Evolutionary conservation across 2,329 filamentous ascomycete species (phyloP).

Genomic region (Fusarium sp.): DNA sequence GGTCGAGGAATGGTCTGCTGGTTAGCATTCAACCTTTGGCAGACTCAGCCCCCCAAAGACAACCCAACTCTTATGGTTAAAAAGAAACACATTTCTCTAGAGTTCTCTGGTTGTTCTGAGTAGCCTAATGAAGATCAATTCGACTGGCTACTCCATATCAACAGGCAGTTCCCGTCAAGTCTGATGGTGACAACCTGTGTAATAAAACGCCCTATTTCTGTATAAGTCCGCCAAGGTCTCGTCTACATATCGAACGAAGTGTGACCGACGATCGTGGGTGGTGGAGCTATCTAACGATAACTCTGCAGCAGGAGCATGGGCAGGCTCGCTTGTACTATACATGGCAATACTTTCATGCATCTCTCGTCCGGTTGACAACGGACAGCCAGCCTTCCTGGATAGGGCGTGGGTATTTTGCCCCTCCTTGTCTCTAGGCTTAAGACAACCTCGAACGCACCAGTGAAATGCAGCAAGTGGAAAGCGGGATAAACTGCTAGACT

Average conservation of each 20-base stretch:
- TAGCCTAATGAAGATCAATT: too few species aligned
- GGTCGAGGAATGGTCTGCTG: slow-evolving; percentile 13
- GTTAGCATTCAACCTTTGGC: slow-evolving; percentile 10
- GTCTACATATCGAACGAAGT: slow-evolving; percentile 10
- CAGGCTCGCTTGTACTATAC: slow-evolving; percentile 13
- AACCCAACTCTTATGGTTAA: slow-evolving; percentile 16
- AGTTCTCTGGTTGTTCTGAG: not conserved
- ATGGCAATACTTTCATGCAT: slow-evolving; percentile 7
- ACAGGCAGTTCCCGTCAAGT: not conserved
- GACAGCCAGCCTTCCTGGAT: slow-evolving; percentile 5
- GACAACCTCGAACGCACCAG: slow-evolving; percentile 11
- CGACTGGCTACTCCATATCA: not conserved
- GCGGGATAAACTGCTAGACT: not conserved
- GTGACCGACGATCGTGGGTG: slow-evolving; percentile 11
- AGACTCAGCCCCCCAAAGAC: slow-evolving; percentile 26
- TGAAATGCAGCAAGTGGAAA: slow-evolving; percentile 3
- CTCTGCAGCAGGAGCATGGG: slow-evolving; percentile 14
- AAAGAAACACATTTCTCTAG: slow-evolving; percentile 9
- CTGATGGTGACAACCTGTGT: not conserved
- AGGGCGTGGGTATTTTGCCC: not conserved
- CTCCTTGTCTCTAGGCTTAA: slow-evolving; percentile 1
- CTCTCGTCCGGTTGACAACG: slow-evolving; percentile 19
- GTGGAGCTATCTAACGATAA: slow-evolving; percentile 25
- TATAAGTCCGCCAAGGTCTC: slow-evolving; percentile 1
- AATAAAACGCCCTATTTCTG: not conserved